These are phyloP conservation scores for Sonneratia alba DNA, from an alignment of 345 rosid species.

Conservation along the genomic window DNA sequence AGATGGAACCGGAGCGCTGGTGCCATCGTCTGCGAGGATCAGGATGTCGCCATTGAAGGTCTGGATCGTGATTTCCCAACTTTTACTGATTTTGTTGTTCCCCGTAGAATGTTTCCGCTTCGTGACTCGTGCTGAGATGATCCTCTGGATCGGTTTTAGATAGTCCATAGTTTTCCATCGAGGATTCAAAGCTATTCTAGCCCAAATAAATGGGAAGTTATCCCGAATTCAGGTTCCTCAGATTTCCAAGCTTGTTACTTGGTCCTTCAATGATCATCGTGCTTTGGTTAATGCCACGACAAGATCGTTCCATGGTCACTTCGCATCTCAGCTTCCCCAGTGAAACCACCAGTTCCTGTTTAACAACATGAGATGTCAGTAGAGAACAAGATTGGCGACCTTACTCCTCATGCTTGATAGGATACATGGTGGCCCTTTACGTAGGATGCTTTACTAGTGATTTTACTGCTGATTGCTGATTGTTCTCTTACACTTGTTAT, in stretches of 20 bases:
- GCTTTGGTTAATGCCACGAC: not conserved
- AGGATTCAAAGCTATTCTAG: not conserved
- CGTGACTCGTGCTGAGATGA: not conserved
- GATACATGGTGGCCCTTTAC: not conserved
- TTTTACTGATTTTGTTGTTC: no score
- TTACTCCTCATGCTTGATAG: not conserved
- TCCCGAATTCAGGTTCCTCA: not conserved
- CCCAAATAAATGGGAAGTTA: not conserved
- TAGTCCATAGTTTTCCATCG: not conserved
- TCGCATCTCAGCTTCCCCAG: not conserved
- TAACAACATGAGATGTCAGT: not conserved
- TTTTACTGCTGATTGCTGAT: not conserved
- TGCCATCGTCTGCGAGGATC: constrained; percentile 33
- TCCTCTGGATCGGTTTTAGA: not conserved
- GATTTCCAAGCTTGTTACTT: not conserved
- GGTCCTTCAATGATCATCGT: not conserved
- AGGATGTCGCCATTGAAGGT: constrained; percentile 35
- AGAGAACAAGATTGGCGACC: not conserved
- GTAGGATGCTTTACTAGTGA: not conserved
- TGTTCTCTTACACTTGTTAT: not conserved
- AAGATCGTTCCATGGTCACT: not conserved
- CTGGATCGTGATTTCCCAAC: not conserved
- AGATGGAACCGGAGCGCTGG: constrained; percentile 7
- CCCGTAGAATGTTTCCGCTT: not conserved
- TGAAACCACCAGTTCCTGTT: not conserved